Evolutionary conservation across 768 basidiomycete species (phyloP).

Genomic region (Mycena capillaripes): DNA sequence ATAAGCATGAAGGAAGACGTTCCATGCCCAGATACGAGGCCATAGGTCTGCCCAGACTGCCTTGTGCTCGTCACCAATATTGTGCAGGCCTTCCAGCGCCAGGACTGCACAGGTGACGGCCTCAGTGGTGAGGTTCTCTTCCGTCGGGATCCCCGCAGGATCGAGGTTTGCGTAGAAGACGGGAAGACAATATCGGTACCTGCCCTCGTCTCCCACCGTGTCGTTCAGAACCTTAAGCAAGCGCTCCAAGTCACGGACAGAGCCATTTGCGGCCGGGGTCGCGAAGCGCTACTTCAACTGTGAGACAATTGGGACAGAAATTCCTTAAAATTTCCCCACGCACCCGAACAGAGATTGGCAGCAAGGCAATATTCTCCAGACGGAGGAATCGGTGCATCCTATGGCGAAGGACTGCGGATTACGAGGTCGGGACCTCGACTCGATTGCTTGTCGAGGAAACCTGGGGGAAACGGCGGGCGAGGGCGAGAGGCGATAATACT

Average conservation of each 20-base stretch:
- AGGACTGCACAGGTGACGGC: background rate
- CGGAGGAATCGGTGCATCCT: background rate
- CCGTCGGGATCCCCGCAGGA: background rate
- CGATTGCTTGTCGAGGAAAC: too few relatives aligned
- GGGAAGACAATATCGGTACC: background rate
- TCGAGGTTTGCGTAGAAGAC: background rate
- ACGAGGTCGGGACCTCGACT: too few relatives aligned
- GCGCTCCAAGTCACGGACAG: background rate
- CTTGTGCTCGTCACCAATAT: background rate
- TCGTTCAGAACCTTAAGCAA: background rate
- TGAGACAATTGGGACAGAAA: background rate
- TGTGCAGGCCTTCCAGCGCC: background rate
- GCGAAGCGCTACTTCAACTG: background rate
- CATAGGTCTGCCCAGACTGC: background rate
- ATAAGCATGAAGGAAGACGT: background rate
- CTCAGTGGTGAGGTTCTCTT: background rate
- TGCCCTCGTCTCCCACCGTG: background rate
- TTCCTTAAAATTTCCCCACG: background rate
- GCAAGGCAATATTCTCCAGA: background rate
- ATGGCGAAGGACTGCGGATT: too few relatives aligned
- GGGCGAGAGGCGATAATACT: too few relatives aligned
- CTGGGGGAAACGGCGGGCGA: too few relatives aligned
- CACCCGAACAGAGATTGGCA: background rate
- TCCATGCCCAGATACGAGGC: conserved; percentile 1
- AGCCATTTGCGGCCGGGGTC: background rate